Conservation (phyloP, 495 filamentous ascomycete genomes). For the Jackrogersella minutella region DNA sequence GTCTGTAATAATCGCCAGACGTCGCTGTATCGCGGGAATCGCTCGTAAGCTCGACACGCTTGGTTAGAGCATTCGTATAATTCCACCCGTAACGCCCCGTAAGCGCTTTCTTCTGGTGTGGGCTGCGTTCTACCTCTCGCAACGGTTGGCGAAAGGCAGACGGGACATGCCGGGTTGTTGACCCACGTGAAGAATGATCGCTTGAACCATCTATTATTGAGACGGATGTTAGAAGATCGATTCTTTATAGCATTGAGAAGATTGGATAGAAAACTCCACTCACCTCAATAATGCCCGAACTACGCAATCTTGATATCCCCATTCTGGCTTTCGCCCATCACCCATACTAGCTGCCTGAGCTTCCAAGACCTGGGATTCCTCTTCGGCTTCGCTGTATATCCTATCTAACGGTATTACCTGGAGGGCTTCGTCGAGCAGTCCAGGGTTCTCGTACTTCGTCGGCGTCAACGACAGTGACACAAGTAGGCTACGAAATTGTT, state of each 20-base stretch:
- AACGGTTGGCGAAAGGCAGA: slow-evolving; percentile 83
- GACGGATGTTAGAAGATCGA: slow-evolving; percentile 37
- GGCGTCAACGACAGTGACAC: slow-evolving; percentile 83
- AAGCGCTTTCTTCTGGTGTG: slow-evolving; percentile 85
- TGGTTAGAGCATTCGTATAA: slow-evolving; percentile 81
- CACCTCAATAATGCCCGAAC: slow-evolving; percentile 87
- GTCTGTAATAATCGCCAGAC: slow-evolving; percentile 93
- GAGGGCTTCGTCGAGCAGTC: slow-evolving; percentile 91
- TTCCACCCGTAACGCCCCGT: slow-evolving; percentile 85
- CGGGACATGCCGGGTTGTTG: slow-evolving; percentile 87
- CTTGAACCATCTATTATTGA: slow-evolving; percentile 84
- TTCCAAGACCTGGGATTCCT: slow-evolving; percentile 85
- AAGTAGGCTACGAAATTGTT: slow-evolving; percentile 86
- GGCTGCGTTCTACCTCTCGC: slow-evolving; percentile 82
- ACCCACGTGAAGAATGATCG: slow-evolving; percentile 94
- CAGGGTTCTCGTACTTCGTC: slow-evolving; percentile 95
- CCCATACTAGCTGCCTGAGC: slow-evolving; percentile 87
- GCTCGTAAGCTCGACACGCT: slow-evolving; percentile 77
- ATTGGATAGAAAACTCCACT: slow-evolving; percentile 28
- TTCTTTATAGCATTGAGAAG: not conserved
- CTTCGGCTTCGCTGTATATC: slow-evolving; percentile 92
- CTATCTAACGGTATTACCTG: slow-evolving; percentile 85
- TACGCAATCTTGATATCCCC: slow-evolving; percentile 98
- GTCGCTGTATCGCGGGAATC: slow-evolving; percentile 94
- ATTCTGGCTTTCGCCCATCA: slow-evolving; percentile 79